Evolutionary conservation across 768 basidiomycete genomes (phyloP), one percentile per base, ranked within the genome.

Genomic region (Amanita molliuscula): DNA sequence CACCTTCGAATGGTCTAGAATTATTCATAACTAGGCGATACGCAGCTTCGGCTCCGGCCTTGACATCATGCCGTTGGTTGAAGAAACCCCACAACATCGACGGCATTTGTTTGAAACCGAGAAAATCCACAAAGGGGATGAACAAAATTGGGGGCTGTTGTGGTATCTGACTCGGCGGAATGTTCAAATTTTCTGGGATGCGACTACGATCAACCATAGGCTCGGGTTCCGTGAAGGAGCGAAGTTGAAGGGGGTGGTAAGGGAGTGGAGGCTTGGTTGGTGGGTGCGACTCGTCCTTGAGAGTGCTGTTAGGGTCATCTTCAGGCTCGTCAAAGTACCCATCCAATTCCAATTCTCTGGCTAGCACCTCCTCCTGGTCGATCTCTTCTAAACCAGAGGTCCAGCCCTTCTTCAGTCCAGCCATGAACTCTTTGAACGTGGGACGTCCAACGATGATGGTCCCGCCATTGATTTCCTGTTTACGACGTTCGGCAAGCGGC

Each of bases 341-440:
- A 61, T 96, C 91, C 23, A 72, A 69, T 57, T 82, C 81, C 42
- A 93, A 64, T 54, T 77, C 73, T 48, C 69, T 73, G 0, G 86
- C 72, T n/a, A 93, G 69, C 31, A 68, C 63, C 47, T 90, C 84
- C 51, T 94, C 90, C 31, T 69, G 66, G 60, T 89, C 86, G 47
- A 84, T 68, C 45, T 77, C 75, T 42, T 82, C 75, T 28, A 90
- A 63, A 1, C 79, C 72, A 25, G 82, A 81, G 16, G 83, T 79
- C 88, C 89, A 99, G 2, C 96, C 96, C 48, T 77, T 73, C 60
- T 76, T 79, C 36, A 97, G 61, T 2, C 95, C 96, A 48, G 81
- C 75, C 79, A 97, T 79, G 64, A 88, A 98, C 68, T 99, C 96
- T 69, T 97, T 99, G 66, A 95, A 76, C 0, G 90, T 87, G 31